Base-by-base conservation (phyloP, 305 asterid species). In the Salvia sclarea region DNA sequence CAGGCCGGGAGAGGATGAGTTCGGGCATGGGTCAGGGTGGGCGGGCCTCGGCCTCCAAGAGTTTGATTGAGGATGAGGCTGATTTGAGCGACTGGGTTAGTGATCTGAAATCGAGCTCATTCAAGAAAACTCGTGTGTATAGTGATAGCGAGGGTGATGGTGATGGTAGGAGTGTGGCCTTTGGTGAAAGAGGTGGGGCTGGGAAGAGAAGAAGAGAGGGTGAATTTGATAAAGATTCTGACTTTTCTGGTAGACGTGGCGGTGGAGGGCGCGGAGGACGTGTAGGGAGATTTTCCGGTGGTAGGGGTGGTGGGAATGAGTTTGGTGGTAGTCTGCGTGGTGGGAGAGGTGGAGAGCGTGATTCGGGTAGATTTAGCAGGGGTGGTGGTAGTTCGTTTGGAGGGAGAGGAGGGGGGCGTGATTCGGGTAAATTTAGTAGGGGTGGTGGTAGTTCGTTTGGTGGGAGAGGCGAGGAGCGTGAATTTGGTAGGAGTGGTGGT, bases 41-140 rank as follows among this genome's bases (percentile, higher is more conserved):
- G 61, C 73, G 83, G 47, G 74, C 70, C 28, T 77, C 75, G 57
- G 47, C 76, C 0, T 75, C 83, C 7, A 89, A 80, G 95, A 89
- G 97, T 58, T 83, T 94, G 87, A 76, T 94, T 53, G 99, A 94
- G 21, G 97, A 94, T 41, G 99, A 93, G 82, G 97, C 97, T 58
- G 95, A 93, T 10, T 76, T 93, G 21, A 88, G 97, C 52, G 98
- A 94, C 63, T 90, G 98, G 98, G 97, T 90, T 7, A 80, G 84
- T 68, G 97, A 91, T 52, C 78, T 94, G 85, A 83, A 76, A 75
- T 91, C 98, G 6, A 78, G 70, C 41, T 73, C 88, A 6, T 68
- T 78, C n/a, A 80, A 74, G 81, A 90, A 88, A 62, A 85, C 88
- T 31, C 37, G 66, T 75, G 62, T 85, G 63, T 83, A 73, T 13